A percentile compares a stretch with the other conserved stretches of the same genome.
Conservation (phyloP, 2,329 filamentous ascomycete species). For the Ophiostoma sp. region DNA sequence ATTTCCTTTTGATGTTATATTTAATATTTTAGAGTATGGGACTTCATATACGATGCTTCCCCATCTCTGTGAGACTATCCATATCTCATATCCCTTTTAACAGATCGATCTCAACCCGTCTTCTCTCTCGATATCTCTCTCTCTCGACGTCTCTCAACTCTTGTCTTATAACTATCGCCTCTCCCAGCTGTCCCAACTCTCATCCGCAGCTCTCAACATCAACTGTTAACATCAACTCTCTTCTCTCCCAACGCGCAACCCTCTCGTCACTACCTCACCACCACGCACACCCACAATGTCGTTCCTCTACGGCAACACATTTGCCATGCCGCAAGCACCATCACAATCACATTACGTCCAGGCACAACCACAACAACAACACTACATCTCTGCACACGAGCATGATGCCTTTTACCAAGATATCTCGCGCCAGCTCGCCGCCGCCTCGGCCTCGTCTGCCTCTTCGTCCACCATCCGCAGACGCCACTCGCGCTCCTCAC, state of each 20-base stretch:
- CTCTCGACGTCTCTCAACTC: neutral
- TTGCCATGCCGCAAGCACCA: constrained; percentile 28
- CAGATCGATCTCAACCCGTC: neutral
- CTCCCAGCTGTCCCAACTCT: neutral
- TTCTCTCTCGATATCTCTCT: constrained; percentile 1
- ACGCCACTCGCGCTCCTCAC: constrained; percentile 46
- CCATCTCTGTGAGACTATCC: constrained; percentile 8
- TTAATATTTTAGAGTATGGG: neutral
- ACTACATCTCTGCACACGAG: constrained; percentile 23
- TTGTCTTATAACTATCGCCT: neutral
- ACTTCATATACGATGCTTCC: constrained; percentile 10
- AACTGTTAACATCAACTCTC: constrained; percentile 8
- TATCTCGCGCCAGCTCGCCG: constrained; percentile 46
- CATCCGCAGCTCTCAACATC: neutral
- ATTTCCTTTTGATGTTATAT: neutral
- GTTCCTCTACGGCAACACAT: constrained; percentile 30
- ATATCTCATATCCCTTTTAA: constrained; percentile 8
- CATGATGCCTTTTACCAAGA: constrained; percentile 46
- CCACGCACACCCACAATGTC: constrained; percentile 24
- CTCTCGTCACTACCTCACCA: neutral
- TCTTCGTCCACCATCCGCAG: constrained; percentile 37
- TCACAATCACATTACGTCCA: neutral
- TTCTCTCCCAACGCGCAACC: neutral
- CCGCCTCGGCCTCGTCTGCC: neutral
- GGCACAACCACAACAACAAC: constrained; percentile 9